Percentiles rank a stretch among this genome's conserved stretches.
Conservation (phyloP, 202 grass and related monocot species). For the Brachypodium distachyon region DNA sequence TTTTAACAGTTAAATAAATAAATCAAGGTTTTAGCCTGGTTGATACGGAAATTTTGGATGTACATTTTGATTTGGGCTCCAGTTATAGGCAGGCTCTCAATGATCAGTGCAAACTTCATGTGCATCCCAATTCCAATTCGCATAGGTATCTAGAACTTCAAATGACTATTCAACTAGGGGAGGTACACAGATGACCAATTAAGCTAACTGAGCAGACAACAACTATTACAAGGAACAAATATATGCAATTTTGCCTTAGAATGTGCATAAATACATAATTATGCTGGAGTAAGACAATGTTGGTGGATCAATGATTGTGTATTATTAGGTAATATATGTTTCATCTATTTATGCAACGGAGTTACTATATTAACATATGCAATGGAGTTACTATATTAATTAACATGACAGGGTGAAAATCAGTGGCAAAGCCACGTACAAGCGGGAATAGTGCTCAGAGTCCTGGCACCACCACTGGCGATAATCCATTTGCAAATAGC, state of each 20-base stretch:
- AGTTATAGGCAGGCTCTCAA: background rate
- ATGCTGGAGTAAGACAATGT: background rate
- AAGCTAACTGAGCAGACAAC: background rate
- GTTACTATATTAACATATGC: background rate
- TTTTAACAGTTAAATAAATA: background rate
- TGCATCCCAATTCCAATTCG: background rate
- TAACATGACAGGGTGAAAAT: too few species aligned
- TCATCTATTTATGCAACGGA: constrained; percentile 2
- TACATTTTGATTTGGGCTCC: background rate
- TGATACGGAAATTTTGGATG: background rate
- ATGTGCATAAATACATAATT: background rate
- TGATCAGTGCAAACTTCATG: background rate
- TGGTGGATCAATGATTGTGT: background rate
- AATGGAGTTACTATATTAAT: too few species aligned
- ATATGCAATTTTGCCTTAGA: background rate
- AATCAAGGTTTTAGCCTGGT: background rate
- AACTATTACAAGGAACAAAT: background rate
- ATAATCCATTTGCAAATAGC: constrained; percentile 6
- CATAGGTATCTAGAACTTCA: background rate
- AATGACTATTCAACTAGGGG: background rate
- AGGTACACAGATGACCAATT: constrained; percentile 4
- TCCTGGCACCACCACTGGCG: too few species aligned
- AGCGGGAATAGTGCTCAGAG: too few species aligned
- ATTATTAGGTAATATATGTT: background rate
- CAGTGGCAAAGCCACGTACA: too few species aligned